These are phyloP conservation scores for Rhizopogon salebrosus DNA, from an alignment of 768 basidiomycete species.

Conservation along the genomic window DNA sequence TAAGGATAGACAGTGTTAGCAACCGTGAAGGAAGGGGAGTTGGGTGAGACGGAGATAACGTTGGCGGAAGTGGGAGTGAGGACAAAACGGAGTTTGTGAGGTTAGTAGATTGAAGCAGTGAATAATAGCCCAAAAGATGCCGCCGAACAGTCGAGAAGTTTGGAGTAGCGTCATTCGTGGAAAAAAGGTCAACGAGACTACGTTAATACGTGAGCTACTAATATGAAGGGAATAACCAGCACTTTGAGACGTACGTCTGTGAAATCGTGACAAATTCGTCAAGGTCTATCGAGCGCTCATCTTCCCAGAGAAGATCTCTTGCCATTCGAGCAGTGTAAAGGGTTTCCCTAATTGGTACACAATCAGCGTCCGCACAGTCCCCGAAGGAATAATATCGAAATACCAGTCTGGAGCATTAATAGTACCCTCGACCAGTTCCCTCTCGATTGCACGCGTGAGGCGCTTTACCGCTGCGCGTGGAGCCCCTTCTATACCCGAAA, in stretches of 20 bases:
- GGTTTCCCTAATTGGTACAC: constrained; percentile 63
- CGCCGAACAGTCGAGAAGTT: constrained; percentile 60
- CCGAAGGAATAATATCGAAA: constrained; percentile 19
- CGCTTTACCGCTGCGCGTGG: constrained; percentile 80
- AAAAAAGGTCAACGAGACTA: constrained; percentile 87
- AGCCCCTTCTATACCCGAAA: constrained; percentile 60
- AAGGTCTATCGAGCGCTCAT: constrained; percentile 69
- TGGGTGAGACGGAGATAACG: constrained; percentile 74
- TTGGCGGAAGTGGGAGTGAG: constrained; percentile 76
- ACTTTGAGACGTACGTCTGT: constrained; percentile 69
- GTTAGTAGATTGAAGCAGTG: constrained; percentile 73
- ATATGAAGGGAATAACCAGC: constrained; percentile 1
- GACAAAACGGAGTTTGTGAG: constrained; percentile 84
- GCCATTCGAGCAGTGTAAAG: constrained; percentile 90
- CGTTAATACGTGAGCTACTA: constrained; percentile 15
- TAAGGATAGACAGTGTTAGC: constrained; percentile 68
- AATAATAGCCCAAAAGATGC: constrained; percentile 81
- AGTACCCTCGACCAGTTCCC: constrained; percentile 65
- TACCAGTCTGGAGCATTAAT: constrained; percentile 96
- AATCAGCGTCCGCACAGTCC: constrained; percentile 12
- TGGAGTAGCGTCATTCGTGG: constrained; percentile 55
- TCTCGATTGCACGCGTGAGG: constrained; percentile 71
- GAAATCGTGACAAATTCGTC: constrained; percentile 80
- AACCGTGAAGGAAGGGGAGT: constrained; percentile 77
- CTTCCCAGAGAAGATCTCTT: constrained; percentile 87